These are phyloP conservation scores for Talaromyces sp. DNA, from an alignment of 2,329 filamentous ascomycete species.

Conservation along the genomic window DNA sequence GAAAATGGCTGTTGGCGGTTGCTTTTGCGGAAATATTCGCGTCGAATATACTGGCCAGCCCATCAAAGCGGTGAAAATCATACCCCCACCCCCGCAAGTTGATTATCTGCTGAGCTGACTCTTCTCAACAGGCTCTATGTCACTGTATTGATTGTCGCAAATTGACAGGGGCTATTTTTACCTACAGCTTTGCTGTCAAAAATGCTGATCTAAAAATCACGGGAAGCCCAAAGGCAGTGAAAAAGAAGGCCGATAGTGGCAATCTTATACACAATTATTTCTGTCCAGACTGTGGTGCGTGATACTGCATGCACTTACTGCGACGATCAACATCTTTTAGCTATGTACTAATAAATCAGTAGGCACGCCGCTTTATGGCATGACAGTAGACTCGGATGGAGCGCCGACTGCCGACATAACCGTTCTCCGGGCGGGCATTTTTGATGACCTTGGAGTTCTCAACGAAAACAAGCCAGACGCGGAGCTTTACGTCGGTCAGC, in stretches of 20 bases:
- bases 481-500: conserved; percentile 24
- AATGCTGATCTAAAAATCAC: conserved; percentile 21
- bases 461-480: conserved; percentile 22
- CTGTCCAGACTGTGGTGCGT: conserved; percentile 32
- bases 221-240: conserved; percentile 29
- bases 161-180: conserved; percentile 26
- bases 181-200: conserved; percentile 27
- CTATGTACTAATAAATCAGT: conserved; percentile 11
- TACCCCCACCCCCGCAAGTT: background rate
- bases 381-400: conserved; percentile 15
- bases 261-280: conserved; percentile 31
- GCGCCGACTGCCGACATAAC: conserved; percentile 13
- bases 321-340: conserved; percentile 15
- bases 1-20: conserved; percentile 27
- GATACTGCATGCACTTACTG: background rate
- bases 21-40: conserved; percentile 32
- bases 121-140: conserved; percentile 25
- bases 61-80: conserved; percentile 21
- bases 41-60: conserved; percentile 28
- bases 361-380: conserved; percentile 1
- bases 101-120: conserved; percentile 6
- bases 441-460: conserved; percentile 26
- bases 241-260: conserved; percentile 31
- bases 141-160: conserved; percentile 38
- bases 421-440: conserved; percentile 31